phyloP scores from a whole-genome alignment of 1,284 basidiomycete species.

The Boletellus deceptivus region DNA sequence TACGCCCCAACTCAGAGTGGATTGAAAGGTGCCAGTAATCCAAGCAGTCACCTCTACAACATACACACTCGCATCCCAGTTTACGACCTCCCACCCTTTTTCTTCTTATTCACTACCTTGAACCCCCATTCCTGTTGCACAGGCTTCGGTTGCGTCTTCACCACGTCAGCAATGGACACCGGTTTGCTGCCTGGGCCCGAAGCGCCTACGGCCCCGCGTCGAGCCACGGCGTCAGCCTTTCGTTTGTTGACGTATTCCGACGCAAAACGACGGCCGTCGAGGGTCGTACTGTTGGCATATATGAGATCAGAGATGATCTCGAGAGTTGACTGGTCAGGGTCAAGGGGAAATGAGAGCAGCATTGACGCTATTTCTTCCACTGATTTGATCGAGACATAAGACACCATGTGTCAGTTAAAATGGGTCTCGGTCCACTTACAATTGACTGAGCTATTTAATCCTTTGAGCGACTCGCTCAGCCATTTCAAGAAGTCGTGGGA shows the following conservation, averaged over 20 bases:
- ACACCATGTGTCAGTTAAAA: conserved; percentile 6
- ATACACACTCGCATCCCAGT: conserved; percentile 8
- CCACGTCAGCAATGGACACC: conserved; percentile 81
- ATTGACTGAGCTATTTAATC: conserved; percentile 79
- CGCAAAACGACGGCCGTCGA: conserved; percentile 94
- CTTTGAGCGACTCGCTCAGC: conserved; percentile 86
- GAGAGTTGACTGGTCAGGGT: conserved; percentile 76
- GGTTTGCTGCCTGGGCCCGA: conserved; percentile 48
- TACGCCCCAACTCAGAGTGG: background rate
- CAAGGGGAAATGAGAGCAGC: conserved; percentile 86
- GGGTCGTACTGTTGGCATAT: conserved; percentile 90
- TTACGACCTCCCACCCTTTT: conserved; percentile 65
- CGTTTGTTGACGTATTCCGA: conserved; percentile 86
- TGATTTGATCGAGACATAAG: conserved; percentile 34
- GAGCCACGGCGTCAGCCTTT: conserved; percentile 68
- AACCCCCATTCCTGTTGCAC: conserved; percentile 78
- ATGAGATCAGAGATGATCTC: conserved; percentile 93
- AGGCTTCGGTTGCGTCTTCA: conserved; percentile 83
- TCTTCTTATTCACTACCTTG: conserved; percentile 93
- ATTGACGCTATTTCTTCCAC: conserved; percentile 94
- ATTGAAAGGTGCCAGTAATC: conserved; percentile 19
- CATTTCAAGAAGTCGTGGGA: conserved; percentile 92
- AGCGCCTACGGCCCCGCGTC: conserved; percentile 42
- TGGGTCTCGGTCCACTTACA: conserved; percentile 45
- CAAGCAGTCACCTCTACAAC: conserved; percentile 23